phyloP scores from a whole-genome alignment of 495 filamentous ascomycete genomes.

The Penicillium soppii region DNA sequence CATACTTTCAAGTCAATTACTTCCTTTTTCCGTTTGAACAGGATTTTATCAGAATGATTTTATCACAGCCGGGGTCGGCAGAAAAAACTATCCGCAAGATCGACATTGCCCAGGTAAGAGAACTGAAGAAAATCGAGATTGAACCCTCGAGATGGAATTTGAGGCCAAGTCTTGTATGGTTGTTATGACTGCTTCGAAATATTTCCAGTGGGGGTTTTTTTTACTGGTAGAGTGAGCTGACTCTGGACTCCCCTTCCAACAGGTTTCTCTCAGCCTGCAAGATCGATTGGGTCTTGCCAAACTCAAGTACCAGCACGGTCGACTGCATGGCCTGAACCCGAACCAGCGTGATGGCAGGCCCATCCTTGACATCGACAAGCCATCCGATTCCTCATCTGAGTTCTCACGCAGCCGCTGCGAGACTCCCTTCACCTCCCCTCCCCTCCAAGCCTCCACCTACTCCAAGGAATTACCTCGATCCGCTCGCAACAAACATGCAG shows the following conservation, averaged over 20 bases:
- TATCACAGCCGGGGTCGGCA: slow-evolving; percentile 32
- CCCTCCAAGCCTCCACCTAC: slow-evolving; percentile 36
- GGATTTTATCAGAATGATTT: slow-evolving; percentile 31
- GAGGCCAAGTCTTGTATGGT: background rate
- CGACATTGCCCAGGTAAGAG: slow-evolving; percentile 75
- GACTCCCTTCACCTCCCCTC: slow-evolving; percentile 47
- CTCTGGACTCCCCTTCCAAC: background rate
- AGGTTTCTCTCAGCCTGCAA: slow-evolving; percentile 91
- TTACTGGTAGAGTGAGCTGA: slow-evolving; percentile 6
- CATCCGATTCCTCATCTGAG: slow-evolving; percentile 79
- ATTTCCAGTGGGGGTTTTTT: background rate
- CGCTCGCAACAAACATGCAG: slow-evolving; percentile 47
- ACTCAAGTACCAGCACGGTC: slow-evolving; percentile 91
- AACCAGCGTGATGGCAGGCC: slow-evolving; percentile 64
- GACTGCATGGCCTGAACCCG: slow-evolving; percentile 44
- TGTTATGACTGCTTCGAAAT: background rate
- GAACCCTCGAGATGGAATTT: background rate
- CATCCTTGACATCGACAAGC: slow-evolving; percentile 35
- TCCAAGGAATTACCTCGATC: slow-evolving; percentile 49
- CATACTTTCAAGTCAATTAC: no score
- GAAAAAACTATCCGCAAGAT: slow-evolving; percentile 49
- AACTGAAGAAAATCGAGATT: slow-evolving; percentile 1
- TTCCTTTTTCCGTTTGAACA: slow-evolving; percentile 8
- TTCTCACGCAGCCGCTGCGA: slow-evolving; percentile 46
- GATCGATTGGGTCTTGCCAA: slow-evolving; percentile 91